A percentile compares a stretch with the other conserved stretches of the same genome.
Evolutionary conservation across 1,139 yeast genomes (phyloP).

Genomic region (Yamadazyma triangularis): DNA sequence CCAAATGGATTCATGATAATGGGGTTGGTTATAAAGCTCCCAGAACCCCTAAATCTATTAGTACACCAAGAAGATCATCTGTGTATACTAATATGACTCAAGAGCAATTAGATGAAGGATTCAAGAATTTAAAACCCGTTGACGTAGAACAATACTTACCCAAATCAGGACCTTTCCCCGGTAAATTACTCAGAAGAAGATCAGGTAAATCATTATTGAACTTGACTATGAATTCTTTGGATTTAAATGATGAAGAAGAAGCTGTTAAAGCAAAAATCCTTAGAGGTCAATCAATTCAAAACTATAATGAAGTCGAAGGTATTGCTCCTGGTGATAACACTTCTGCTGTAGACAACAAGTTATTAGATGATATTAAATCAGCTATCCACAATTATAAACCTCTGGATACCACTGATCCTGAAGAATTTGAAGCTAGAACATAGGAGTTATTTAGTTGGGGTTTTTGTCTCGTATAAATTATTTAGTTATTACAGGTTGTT

Average conservation of each 20-base stretch:
- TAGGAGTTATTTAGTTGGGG: too few species aligned
- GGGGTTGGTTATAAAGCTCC: slow-evolving; percentile 64
- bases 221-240: slow-evolving; percentile 62
- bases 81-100: slow-evolving; percentile 17
- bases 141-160: slow-evolving; percentile 32
- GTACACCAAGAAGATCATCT: slow-evolving; percentile 25
- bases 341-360: slow-evolving; percentile 30
- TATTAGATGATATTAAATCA: slow-evolving; percentile 47
- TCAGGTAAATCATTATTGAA: slow-evolving; percentile 68
- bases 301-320: slow-evolving; percentile 18
- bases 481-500: too few species aligned
- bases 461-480: too few species aligned
- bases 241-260: slow-evolving; percentile 59
- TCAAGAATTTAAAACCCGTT: slow-evolving; percentile 29
- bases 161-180: slow-evolving; percentile 52
- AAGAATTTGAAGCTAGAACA: slow-evolving; percentile 58
- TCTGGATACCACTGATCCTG: slow-evolving; percentile 40
- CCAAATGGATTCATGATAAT: slow-evolving; percentile 89
- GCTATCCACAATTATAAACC: slow-evolving; percentile 49
- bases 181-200: slow-evolving; percentile 55
- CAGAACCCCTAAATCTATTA: slow-evolving; percentile 49
- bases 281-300: slow-evolving; percentile 15
- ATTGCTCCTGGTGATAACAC: slow-evolving; percentile 26
- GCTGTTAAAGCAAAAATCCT: slow-evolving; percentile 15
- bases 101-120: slow-evolving; percentile 9